Percentiles rank a stretch among this genome's conserved stretches.
Conservation (phyloP, 148 eudicot genomes). For the Fallopia convolvulus region DNA sequence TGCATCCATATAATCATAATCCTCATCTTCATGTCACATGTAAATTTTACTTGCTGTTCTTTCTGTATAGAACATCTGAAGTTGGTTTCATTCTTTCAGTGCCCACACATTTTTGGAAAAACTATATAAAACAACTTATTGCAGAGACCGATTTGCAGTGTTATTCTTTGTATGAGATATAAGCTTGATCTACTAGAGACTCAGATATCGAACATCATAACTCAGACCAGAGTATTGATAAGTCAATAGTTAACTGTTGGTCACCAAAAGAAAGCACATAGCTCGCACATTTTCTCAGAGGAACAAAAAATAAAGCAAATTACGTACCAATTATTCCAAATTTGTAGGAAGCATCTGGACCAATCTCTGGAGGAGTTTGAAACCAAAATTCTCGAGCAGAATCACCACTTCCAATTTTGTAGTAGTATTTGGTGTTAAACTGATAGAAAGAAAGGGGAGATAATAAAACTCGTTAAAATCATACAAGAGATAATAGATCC, state of each 20-base stretch:
- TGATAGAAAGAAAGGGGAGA: constrained; percentile 13
- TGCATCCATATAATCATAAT: not conserved
- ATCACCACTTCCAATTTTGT: constrained; percentile 61
- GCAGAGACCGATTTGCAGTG: not conserved
- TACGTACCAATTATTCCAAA: constrained; percentile 85
- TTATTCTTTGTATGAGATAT: not conserved
- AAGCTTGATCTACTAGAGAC: not conserved
- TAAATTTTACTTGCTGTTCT: not conserved
- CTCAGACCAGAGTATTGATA: not conserved
- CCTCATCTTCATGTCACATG: not conserved
- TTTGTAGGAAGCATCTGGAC: constrained; percentile 66
- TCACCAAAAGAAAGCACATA: not conserved
- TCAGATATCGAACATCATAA: not conserved
- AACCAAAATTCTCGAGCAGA: constrained; percentile 81
- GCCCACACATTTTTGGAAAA: not conserved
- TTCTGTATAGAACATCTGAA: not conserved
- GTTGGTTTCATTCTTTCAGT: not conserved
- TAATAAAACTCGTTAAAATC: not conserved
- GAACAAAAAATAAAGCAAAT: not conserved
- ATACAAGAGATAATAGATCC: not conserved
- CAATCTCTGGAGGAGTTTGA: constrained; percentile 76
- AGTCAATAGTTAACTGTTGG: not conserved
- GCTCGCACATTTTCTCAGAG: not conserved
- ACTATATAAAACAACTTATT: not conserved
- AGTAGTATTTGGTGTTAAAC: constrained; percentile 82